Evolutionary conservation across 129 eudicot genomes (phyloP).

Genomic region (Artemisia tridentata): DNA sequence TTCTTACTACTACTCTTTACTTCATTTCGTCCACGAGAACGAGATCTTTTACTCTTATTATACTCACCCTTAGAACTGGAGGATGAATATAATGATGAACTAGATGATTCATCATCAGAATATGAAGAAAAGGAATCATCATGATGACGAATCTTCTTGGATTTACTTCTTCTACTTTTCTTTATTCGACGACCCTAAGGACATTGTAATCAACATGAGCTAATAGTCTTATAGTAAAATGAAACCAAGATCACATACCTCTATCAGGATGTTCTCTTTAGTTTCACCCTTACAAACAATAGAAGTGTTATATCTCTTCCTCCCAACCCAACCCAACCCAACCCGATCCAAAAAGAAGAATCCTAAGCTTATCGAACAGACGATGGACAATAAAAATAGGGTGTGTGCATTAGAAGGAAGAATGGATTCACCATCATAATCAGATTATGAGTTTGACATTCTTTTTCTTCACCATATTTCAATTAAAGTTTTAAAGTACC

Average conservation of each 20-base stretch:
- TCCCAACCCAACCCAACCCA: not conserved
- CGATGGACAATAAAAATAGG: not conserved
- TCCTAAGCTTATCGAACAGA: not conserved
- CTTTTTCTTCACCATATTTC: not conserved
- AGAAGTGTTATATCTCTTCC: not conserved
- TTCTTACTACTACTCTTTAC: constrained; percentile 41
- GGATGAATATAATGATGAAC: constrained; percentile 36
- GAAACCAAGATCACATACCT: not conserved
- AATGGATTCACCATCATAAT: not conserved
- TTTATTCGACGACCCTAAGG: constrained; percentile 48
- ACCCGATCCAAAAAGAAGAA: too few relatives aligned
- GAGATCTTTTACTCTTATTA: constrained; percentile 38
- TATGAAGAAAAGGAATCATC: constrained; percentile 39
- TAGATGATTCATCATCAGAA: constrained; percentile 48
- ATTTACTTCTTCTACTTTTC: constrained; percentile 49
- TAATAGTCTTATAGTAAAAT: not conserved
- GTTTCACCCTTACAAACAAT: not conserved
- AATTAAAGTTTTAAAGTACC: not conserved
- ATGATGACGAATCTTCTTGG: constrained; percentile 45
- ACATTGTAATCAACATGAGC: constrained; percentile 19
- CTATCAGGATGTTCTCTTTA: not conserved
- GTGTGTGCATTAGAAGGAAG: not conserved
- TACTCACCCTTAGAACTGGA: constrained; percentile 43
- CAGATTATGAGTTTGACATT: not conserved
- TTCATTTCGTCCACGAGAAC: constrained; percentile 37